Percentiles rank a stretch among this genome's conserved stretches.
Conservation (phyloP, 176 grass and related monocot species). For the Carex scoparia region DNA sequence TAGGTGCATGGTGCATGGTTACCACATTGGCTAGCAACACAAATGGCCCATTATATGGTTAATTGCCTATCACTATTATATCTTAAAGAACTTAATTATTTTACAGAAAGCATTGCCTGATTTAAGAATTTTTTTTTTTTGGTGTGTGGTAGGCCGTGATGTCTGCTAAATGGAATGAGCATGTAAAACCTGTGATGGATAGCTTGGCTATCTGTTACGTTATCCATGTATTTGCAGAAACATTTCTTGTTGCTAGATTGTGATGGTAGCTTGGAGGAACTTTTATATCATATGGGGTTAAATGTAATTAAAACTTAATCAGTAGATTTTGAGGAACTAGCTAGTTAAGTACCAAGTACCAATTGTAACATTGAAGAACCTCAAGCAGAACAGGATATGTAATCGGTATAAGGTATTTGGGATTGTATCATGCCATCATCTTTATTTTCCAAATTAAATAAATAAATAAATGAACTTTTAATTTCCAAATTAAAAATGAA, state of each 20-base stretch:
- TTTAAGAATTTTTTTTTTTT: not conserved
- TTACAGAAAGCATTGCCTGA: conserved; percentile 10
- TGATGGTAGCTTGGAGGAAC: not conserved
- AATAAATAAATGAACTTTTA: too few species aligned
- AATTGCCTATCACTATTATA: not conserved
- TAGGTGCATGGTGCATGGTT: conserved; percentile 90
- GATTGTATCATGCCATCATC: not conserved
- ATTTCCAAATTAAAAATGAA: too few species aligned
- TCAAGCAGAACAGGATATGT: not conserved
- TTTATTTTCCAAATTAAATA: not conserved
- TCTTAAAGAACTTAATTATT: not conserved
- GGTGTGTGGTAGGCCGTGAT: conserved; percentile 45
- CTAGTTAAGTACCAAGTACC: not conserved
- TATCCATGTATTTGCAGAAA: not conserved
- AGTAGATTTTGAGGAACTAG: not conserved
- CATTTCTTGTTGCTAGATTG: not conserved
- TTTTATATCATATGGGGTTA: not conserved
- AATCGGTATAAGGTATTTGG: not conserved
- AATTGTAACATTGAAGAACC: not conserved
- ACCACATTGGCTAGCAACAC: conserved; percentile 66
- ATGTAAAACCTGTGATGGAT: conserved; percentile 53
- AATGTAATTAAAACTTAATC: not conserved
- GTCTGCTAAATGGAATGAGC: conserved; percentile 64
- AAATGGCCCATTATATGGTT: conserved; percentile 51
- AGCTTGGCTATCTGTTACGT: conserved; percentile 24